phyloP scores from a whole-genome alignment of 2,329 filamentous ascomycete genomes.

The Clonostachys solani region DNA sequence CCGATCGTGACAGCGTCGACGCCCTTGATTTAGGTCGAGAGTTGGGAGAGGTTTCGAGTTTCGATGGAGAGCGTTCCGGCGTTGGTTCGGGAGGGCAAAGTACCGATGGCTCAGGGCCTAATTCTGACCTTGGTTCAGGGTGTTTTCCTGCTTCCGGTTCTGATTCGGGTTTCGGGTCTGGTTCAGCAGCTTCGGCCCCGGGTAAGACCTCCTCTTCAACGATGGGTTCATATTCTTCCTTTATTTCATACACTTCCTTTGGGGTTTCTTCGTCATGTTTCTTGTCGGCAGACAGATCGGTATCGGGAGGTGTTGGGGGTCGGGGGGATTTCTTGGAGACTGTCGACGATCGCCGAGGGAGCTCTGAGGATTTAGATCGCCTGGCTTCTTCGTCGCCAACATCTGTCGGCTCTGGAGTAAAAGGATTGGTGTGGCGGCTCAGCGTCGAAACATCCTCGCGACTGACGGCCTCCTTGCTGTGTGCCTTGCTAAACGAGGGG shows the following conservation, averaged over 20 bases:
- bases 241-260: conserved; percentile 14
- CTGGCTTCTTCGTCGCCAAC: conserved; percentile 11
- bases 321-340: conserved; percentile 35
- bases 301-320: conserved; percentile 62
- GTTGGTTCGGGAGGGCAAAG: too few species aligned
- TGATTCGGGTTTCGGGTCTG: too few species aligned
- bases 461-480: conserved; percentile 82
- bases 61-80: too few species aligned
- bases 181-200: neutral
- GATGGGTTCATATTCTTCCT: conserved; percentile 13
- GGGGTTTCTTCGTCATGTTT: conserved; percentile 10
- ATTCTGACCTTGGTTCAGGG: too few species aligned
- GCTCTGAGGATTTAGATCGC: conserved; percentile 43
- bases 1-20: conserved; percentile 36
- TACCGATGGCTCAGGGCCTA: too few species aligned
- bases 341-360: conserved; percentile 27
- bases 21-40: conserved; percentile 35
- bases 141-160: too few species aligned
- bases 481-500: conserved; percentile 81
- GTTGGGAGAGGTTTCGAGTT: conserved; percentile 2
- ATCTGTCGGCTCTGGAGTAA: conserved; percentile 46
- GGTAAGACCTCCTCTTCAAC: conserved; percentile 14
- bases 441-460: conserved; percentile 38
- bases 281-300: conserved; percentile 48
- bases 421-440: conserved; percentile 29